These are phyloP conservation scores for Globisporangium ultimum DNA, from an alignment of 352 stramenopile genomes.

Conservation along the genomic window DNA sequence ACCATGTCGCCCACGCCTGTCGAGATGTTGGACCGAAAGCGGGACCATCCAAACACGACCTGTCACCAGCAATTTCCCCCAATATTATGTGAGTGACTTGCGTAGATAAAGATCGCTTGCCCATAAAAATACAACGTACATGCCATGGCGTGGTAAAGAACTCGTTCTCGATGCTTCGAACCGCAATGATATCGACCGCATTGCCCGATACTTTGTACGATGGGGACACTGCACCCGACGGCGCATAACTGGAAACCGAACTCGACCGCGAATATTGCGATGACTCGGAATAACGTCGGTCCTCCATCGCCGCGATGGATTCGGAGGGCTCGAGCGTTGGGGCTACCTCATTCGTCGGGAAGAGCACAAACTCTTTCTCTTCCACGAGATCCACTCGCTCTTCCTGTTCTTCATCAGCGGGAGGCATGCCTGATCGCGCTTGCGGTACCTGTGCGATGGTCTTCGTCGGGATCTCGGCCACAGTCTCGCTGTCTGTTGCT, in stretches of 20 bases:
- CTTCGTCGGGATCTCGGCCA: conserved; percentile 7
- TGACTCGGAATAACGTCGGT: conserved; percentile 9
- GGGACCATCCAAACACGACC: conserved; percentile 69
- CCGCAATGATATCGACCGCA: conserved; percentile 75
- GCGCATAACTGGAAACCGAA: conserved; percentile 10
- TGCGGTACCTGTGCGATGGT: neutral
- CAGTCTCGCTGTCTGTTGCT: conserved; percentile 11
- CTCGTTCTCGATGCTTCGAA: conserved; percentile 50
- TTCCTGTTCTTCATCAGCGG: neutral
- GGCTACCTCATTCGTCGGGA: conserved; percentile 15
- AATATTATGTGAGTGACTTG: neutral
- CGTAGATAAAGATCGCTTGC: neutral
- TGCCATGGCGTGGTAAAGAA: conserved; percentile 75
- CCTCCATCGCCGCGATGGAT: conserved; percentile 11
- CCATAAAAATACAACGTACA: conserved; percentile 26
- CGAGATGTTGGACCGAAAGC: conserved; percentile 54
- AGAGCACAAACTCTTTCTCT: conserved; percentile 24
- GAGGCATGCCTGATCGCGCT: conserved; percentile 1
- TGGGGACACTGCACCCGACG: conserved; percentile 13
- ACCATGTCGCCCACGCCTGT: conserved; percentile 72
- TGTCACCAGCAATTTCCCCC: conserved; percentile 6
- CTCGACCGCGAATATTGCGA: conserved; percentile 15
- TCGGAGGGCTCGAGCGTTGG: neutral
- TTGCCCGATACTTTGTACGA: conserved; percentile 74
- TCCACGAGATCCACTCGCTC: conserved; percentile 1